phyloP scores from a whole-genome alignment of 768 basidiomycete species.

The Chalciporus chontae region DNA sequence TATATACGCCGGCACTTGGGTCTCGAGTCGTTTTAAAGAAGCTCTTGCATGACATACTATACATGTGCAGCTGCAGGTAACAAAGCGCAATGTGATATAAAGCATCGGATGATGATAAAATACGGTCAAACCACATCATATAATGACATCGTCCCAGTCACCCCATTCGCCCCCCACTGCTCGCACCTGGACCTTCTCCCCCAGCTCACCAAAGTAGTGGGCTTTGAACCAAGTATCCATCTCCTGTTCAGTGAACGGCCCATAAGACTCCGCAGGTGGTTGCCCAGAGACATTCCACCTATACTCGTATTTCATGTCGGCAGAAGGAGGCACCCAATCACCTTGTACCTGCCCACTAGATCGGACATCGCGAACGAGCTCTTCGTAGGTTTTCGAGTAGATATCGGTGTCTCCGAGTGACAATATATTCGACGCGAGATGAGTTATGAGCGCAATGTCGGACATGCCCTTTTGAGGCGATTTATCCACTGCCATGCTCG shows the following conservation, averaged over 20 bases:
- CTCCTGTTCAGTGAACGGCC: conserved; percentile 78
- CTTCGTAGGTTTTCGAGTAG: conserved; percentile 83
- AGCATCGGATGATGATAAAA: background rate
- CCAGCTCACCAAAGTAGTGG: conserved; percentile 72
- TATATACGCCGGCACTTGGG: background rate
- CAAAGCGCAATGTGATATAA: background rate
- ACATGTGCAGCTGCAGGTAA: conserved; percentile 11
- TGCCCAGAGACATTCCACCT: conserved; percentile 64
- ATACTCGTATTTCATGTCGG: conserved; percentile 76
- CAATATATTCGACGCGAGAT: conserved; percentile 86
- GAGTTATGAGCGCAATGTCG: conserved; percentile 77
- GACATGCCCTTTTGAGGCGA: conserved; percentile 32
- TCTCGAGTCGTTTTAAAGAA: too few species aligned
- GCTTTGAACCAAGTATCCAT: conserved; percentile 79
- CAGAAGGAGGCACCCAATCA: conserved; percentile 74
- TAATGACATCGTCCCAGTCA: conserved; percentile 63
- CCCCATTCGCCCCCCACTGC: conserved; percentile 68
- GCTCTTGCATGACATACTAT: conserved; percentile 9
- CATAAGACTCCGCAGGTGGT: conserved; percentile 57
- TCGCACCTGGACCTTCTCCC: conserved; percentile 77
- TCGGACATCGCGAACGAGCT: conserved; percentile 73
- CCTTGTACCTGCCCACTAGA: conserved; percentile 64
- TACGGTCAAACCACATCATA: conserved; percentile 29
- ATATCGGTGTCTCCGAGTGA: conserved; percentile 82
- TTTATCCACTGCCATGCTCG: conserved; percentile 53